Evolutionary conservation across 345 rosid genomes (phyloP).

Genomic region (Populus alba): DNA sequence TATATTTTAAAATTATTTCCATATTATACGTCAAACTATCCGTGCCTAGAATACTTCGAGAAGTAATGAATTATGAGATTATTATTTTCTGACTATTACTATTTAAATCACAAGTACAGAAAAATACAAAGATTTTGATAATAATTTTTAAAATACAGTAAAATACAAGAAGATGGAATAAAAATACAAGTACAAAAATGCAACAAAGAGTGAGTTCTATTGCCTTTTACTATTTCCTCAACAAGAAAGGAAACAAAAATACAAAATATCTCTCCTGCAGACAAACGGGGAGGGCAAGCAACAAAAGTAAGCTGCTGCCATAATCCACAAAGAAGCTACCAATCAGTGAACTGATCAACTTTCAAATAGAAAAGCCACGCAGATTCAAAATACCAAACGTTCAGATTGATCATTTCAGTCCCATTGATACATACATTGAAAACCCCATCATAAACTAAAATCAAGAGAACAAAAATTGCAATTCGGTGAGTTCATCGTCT

Average conservation of each 20-base stretch:
- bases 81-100: no score
- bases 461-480: neutral
- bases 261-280: neutral
- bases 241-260: neutral
- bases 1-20: no score
- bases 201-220: neutral
- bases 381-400: neutral
- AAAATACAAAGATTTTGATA: no score
- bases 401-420: neutral
- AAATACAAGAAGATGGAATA: no score
- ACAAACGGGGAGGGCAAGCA: neutral
- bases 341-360: neutral
- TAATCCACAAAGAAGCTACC: neutral
- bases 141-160: no score
- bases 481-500: slow-evolving; percentile 54
- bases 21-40: no score
- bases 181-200: neutral
- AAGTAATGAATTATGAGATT: no score
- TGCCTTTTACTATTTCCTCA: neutral
- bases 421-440: neutral
- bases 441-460: slow-evolving; percentile 4
- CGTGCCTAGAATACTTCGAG: no score
- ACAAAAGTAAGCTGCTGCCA: neutral
- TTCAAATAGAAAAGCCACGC: neutral
- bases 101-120: no score